These are phyloP conservation scores for Cyberlindnera japonica DNA, from an alignment of 805 yeast genomes.

Conservation along the genomic window DNA sequence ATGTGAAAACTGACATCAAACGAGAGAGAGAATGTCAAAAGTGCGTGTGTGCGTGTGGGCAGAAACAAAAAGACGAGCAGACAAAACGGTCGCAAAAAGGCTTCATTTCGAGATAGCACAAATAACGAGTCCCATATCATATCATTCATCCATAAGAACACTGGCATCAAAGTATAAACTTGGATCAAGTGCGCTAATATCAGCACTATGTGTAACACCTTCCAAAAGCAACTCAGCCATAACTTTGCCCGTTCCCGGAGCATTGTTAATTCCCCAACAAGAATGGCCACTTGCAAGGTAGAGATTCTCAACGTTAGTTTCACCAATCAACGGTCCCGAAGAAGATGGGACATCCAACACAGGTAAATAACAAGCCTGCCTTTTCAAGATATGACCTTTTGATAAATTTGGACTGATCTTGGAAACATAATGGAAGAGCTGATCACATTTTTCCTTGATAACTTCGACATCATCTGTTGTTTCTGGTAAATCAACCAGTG, in stretches of 20 bases:
- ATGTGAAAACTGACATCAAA: too few species aligned
- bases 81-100: too few species aligned
- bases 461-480: conserved; percentile 92
- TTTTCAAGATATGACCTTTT: conserved; percentile 69
- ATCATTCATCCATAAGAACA: conserved; percentile 24
- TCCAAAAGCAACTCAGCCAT: conserved; percentile 85
- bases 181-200: conserved; percentile 81
- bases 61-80: too few species aligned
- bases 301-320: conserved; percentile 78
- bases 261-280: conserved; percentile 98
- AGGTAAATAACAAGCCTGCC: conserved; percentile 95
- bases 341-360: conserved; percentile 90
- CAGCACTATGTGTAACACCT: conserved; percentile 75
- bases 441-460: conserved; percentile 82
- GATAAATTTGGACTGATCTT: conserved; percentile 65
- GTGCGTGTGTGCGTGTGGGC: too few species aligned
- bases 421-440: conserved; percentile 76
- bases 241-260: conserved; percentile 94
- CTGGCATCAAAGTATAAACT: conserved; percentile 79
- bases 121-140: too few species aligned
- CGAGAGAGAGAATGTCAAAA: too few species aligned
- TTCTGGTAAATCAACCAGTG: conserved; percentile 86
- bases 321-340: conserved; percentile 92
- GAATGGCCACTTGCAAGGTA: conserved; percentile 90
- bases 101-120: too few species aligned